Evolutionary conservation across 2,329 filamentous ascomycete species (phyloP).

Genomic region (Helotiales sp.): DNA sequence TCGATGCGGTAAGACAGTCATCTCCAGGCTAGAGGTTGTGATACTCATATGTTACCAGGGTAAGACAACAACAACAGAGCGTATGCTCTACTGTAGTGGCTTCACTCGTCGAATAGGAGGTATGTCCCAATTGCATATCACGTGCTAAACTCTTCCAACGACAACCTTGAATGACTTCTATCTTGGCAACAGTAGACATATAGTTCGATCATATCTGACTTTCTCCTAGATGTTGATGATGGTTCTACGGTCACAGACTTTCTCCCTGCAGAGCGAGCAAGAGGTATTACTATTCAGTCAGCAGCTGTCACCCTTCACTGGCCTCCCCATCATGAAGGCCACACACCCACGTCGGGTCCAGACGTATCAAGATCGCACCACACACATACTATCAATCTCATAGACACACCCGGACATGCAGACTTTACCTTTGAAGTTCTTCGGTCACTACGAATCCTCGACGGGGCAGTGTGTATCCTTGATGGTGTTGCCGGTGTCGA

Average conservation of each 20-base stretch:
- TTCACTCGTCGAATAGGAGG: constrained; percentile 81
- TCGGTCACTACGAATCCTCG: constrained; percentile 81
- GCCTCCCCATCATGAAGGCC: constrained; percentile 57
- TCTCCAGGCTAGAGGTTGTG: neutral
- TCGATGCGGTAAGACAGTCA: constrained; percentile 69
- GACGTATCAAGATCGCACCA: constrained; percentile 50
- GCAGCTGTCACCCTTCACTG: constrained; percentile 94
- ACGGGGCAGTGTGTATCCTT: constrained; percentile 89
- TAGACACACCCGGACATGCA: constrained; percentile 94
- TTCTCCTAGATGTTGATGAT: constrained; percentile 75
- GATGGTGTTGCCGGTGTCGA: constrained; percentile 94
- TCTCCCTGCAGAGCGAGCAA: constrained; percentile 83
- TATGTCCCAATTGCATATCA: constrained; percentile 33
- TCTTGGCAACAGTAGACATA: too few relatives aligned
- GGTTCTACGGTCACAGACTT: constrained; percentile 98
- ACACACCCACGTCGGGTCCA: constrained; percentile 30
- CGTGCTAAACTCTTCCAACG: neutral
- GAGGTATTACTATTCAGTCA: constrained; percentile 97
- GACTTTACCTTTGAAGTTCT: constrained; percentile 98
- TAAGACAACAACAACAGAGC: constrained; percentile 98
- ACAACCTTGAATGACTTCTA: neutral
- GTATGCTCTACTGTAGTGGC: constrained; percentile 97
- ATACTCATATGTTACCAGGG: constrained; percentile 50
- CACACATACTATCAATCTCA: constrained; percentile 79
- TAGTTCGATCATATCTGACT: too few relatives aligned